Percentiles rank a stretch among this genome's conserved stretches.
These are phyloP conservation scores for Lachnellula willkommii DNA, from an alignment of 2,329 filamentous ascomycete species.

Conservation along the genomic window DNA sequence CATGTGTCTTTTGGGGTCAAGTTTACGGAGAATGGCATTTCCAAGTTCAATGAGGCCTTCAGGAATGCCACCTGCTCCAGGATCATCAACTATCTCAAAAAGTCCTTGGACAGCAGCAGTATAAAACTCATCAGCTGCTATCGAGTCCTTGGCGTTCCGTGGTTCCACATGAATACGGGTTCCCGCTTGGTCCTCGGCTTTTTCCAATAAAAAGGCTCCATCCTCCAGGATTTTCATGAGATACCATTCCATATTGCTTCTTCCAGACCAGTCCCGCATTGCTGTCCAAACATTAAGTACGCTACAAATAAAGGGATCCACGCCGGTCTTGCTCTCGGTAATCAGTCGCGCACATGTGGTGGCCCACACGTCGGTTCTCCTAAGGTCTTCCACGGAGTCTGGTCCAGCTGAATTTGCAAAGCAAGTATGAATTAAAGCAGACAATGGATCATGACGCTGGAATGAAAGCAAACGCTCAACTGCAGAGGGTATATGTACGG, in stretches of 20 bases:
- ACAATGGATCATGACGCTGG: conserved; percentile 80
- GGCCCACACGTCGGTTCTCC: conserved; percentile 82
- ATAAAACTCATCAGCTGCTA: conserved; percentile 84
- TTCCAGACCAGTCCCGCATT: conserved; percentile 85
- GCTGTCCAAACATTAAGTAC: conserved; percentile 83
- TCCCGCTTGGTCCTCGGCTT: conserved; percentile 71
- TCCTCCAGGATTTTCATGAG: conserved; percentile 92
- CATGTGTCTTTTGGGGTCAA: conserved; percentile 66
- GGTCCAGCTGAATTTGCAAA: conserved; percentile 82
- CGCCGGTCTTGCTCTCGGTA: conserved; percentile 66
- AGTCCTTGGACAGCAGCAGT: conserved; percentile 72
- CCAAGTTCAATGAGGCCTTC: conserved; percentile 79
- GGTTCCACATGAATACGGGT: conserved; percentile 66
- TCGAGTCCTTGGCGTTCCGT: conserved; percentile 72
- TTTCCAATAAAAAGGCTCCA: conserved; percentile 83
- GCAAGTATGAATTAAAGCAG: conserved; percentile 78
- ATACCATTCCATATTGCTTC: conserved; percentile 85
- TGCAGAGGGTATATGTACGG: conserved; percentile 50
- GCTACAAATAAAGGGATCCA: conserved; percentile 75
- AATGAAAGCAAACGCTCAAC: conserved; percentile 84
- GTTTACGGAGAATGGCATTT: conserved; percentile 72
- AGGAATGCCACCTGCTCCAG: conserved; percentile 78
- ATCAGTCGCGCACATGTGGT: conserved; percentile 80
- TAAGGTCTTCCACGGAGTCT: conserved; percentile 73
- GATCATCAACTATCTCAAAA: conserved; percentile 81